These are phyloP conservation scores for Lentinus tigrinus DNA, from an alignment of 768 basidiomycete species.

Conservation along the genomic window DNA sequence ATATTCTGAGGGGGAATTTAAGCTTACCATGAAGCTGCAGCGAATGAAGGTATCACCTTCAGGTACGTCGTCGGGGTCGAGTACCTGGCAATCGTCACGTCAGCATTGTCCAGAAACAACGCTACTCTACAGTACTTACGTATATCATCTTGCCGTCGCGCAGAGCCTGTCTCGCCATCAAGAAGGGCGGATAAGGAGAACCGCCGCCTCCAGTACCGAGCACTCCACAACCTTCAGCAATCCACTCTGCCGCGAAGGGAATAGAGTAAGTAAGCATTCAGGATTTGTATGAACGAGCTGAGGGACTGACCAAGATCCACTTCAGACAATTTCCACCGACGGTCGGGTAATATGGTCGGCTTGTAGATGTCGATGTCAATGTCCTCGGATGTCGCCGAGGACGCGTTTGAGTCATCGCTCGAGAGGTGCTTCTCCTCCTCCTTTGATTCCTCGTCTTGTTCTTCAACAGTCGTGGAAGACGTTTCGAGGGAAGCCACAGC, in stretches of 20 bases:
- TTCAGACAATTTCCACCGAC: constrained; percentile 25
- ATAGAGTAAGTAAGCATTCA: constrained; percentile 45
- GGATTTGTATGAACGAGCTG: constrained; percentile 14
- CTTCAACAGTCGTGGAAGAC: not conserved
- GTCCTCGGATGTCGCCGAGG: not conserved
- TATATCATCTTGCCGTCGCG: constrained; percentile 39
- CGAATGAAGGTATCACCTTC: constrained; percentile 37
- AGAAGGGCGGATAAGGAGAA: constrained; percentile 49
- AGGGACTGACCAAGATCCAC: constrained; percentile 35
- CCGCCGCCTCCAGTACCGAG: constrained; percentile 67
- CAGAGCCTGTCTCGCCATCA: constrained; percentile 52
- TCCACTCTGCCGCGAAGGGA: constrained; percentile 50
- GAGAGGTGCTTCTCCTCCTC: constrained; percentile 14
- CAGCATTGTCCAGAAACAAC: not conserved
- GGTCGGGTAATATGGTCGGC: constrained; percentile 17
- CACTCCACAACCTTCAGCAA: constrained; percentile 62
- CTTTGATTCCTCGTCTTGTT: not conserved
- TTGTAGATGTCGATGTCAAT: constrained; percentile 25
- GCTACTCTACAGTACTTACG: constrained; percentile 7
- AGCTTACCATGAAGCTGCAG: constrained; percentile 27
- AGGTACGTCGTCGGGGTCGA: constrained; percentile 35
- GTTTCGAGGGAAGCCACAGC: not conserved
- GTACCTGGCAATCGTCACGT: constrained; percentile 15
- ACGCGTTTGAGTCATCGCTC: not conserved
- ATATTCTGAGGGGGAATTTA: not conserved